Evolutionary conservation across 805 yeast species (phyloP).

Genomic region (Metschnikowia reukaufii): DNA sequence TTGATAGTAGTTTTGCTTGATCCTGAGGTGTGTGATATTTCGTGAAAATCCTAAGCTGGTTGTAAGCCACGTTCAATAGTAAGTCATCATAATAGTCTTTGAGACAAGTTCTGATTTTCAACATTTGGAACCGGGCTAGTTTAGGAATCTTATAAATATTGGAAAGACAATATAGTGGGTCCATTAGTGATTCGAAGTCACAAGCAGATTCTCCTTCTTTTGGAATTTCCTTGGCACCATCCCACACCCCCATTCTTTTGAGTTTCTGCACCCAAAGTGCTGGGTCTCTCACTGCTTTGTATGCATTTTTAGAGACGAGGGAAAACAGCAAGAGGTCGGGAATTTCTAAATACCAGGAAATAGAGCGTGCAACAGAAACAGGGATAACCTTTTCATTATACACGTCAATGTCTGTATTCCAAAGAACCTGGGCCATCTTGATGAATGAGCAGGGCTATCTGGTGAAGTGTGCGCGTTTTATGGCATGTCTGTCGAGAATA

Average conservation of each 20-base stretch:
- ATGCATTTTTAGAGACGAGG: slow-evolving; percentile 38
- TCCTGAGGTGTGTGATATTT: slow-evolving; percentile 50
- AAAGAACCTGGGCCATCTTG: slow-evolving; percentile 44
- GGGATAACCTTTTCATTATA: slow-evolving; percentile 40
- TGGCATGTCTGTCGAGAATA: neutral
- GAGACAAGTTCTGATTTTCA: slow-evolving; percentile 39
- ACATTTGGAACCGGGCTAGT: slow-evolving; percentile 40
- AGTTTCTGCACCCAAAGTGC: slow-evolving; percentile 40
- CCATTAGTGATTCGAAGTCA: slow-evolving; percentile 15
- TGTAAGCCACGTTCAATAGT: slow-evolving; percentile 38
- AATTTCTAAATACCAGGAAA: slow-evolving; percentile 35
- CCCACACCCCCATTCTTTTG: slow-evolving; percentile 41
- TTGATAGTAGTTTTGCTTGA: slow-evolving; percentile 47
- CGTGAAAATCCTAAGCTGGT: slow-evolving; percentile 46
- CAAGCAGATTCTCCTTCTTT: slow-evolving; percentile 3
- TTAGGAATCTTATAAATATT: slow-evolving; percentile 24
- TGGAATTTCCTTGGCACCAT: slow-evolving; percentile 16
- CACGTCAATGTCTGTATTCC: slow-evolving; percentile 48
- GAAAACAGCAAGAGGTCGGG: slow-evolving; percentile 41
- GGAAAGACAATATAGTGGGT: slow-evolving; percentile 40
- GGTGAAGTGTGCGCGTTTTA: neutral
- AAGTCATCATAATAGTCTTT: slow-evolving; percentile 49
- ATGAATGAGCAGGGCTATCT: neutral
- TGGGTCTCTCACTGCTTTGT: slow-evolving; percentile 39
- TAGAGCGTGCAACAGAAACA: slow-evolving; percentile 34